Conservation (phyloP, 2,329 filamentous ascomycete genomes). For the Cercospora sp. region DNA sequence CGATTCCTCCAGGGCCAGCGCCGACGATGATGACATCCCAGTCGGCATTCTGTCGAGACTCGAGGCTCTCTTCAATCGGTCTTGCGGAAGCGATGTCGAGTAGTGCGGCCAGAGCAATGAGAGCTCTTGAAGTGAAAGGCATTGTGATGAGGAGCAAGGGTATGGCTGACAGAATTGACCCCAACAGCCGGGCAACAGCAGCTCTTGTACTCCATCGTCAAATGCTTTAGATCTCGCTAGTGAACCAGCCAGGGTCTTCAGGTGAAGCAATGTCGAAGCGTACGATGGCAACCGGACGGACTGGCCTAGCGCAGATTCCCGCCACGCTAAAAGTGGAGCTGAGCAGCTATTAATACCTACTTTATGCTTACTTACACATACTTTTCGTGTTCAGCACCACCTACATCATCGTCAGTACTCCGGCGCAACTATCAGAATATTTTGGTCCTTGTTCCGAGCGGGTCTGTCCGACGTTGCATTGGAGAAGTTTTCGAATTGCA, state of each 20-base stretch:
- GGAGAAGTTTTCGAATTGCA: background rate
- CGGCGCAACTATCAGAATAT: background rate
- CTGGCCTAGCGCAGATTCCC: background rate
- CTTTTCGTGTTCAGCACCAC: conserved; percentile 1
- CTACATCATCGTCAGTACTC: conserved; percentile 2
- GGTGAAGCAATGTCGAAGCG: conserved; percentile 4
- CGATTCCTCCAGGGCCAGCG: conserved; percentile 57
- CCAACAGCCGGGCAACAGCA: background rate
- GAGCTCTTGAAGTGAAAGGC: conserved; percentile 7
- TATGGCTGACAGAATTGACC: background rate
- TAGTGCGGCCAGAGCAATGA: conserved; percentile 7
- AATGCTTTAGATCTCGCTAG: background rate
- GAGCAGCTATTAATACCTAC: background rate
- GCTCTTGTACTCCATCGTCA: conserved; percentile 3
- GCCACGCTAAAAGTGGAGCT: background rate
- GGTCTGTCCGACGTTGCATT: background rate
- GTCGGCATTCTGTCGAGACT: conserved; percentile 13
- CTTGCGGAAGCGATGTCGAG: background rate
- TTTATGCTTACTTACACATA: conserved; percentile 3
- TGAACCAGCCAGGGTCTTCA: background rate
- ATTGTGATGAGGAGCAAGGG: background rate
- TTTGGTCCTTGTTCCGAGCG: background rate
- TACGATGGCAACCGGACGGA: background rate
- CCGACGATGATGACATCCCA: conserved; percentile 46
- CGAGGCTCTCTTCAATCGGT: conserved; percentile 4